Evolutionary conservation across 2,329 filamentous ascomycete genomes (phyloP), one percentile per base, ranked within the genome.

Genomic region (Arthrinium phaeospermum): DNA sequence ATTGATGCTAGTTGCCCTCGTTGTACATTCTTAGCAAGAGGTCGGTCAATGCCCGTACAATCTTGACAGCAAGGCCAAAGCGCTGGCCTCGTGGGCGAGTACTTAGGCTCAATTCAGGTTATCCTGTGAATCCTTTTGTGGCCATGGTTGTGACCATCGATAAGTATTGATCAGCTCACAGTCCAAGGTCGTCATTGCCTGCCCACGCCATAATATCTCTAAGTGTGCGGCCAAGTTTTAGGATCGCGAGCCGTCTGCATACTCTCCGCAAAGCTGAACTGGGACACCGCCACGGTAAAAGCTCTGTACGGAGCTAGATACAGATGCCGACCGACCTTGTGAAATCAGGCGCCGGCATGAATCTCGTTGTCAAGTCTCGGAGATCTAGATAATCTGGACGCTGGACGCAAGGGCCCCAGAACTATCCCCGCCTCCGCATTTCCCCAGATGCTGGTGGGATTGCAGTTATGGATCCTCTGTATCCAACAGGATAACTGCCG

Each of bases 371-470:
- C 30, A 41, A 34, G 4, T 19, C 3, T 64, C 30, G 34, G 34
- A 64, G 41, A n/a, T 24, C 19, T 19, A 19, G 57, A 41, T 41
- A 22, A 64, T 64, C 22, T 41, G 34, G 19, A 22, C 22, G 19
- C 22, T 41, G 34, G 19, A 22, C 22, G 19, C n/a, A n/a, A 34
- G 22, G 57, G 57, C 22, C 57, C 34, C 34, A 64, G 34, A 64
- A 64, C 57, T 41, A 41, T 12, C 57, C 57, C 57, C 57, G 57
- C 57, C 57, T 64, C 57, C 57, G 57, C 57, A 41, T 64, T 41
- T 41, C 34, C 34, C 34, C 57, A 41, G 57, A 64, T 34, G 34
- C 57, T 64, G 22, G 57, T 41, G 57, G 34, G 22, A n/a, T 41
- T 64, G 57, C 57, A 41, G 57, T 22, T 37, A 64, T 64, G 57